Base-by-base conservation (phyloP, 2,329 filamentous ascomycete species). In the Alternaria ventricosa region DNA sequence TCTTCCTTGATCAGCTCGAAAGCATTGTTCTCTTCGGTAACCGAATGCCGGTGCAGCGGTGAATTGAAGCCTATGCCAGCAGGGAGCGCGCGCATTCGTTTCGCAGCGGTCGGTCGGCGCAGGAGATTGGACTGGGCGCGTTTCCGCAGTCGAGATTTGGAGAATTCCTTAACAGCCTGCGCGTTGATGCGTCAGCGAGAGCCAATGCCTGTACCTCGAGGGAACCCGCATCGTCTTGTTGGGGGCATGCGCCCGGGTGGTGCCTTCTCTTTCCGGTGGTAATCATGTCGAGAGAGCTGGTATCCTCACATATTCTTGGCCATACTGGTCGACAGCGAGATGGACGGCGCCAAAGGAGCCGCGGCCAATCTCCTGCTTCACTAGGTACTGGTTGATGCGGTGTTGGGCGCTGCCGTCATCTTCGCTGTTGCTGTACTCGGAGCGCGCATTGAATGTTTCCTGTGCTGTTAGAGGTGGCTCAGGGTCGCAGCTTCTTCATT, bases 91-190 rank as follows among this genome's bases (percentile, higher is more conserved):
- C 86, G 85, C 59, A 86, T 82, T 60, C 86, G 82, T 66, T 84
- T 84, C 36, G 80, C 80, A 20, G 81, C 82, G 68, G 87, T 85
- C 18, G 89, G 88, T 67, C 87, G 85, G 63, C 90, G 90, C 49
- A 99, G 86, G 63, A 97, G 89, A 78, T 96, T 91, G 12, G 94
- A 97, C 77, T 97, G 94, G 15, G 92, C 93, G 59, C 94, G 91
- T 82, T 95, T 97, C 55, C 94, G 89, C 58, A 99, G 84, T 36
- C 94, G 89, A 3, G 92, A 89, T 78, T 99, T 99, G 63, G 95
- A 98, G 81, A 99, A 98, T 76, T 98, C 94, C 81, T 99, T 99
- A 77, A 98, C 89, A 61, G 96, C 95, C 94, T 97, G 76, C 20
- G 63, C 59, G 51, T 57, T 57, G 64, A 36, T 70, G 68, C 65